A percentile compares a stretch with the other conserved stretches of the same genome.
Conservation (phyloP, 306 rosid species). For the Dalbergia oliveri region DNA sequence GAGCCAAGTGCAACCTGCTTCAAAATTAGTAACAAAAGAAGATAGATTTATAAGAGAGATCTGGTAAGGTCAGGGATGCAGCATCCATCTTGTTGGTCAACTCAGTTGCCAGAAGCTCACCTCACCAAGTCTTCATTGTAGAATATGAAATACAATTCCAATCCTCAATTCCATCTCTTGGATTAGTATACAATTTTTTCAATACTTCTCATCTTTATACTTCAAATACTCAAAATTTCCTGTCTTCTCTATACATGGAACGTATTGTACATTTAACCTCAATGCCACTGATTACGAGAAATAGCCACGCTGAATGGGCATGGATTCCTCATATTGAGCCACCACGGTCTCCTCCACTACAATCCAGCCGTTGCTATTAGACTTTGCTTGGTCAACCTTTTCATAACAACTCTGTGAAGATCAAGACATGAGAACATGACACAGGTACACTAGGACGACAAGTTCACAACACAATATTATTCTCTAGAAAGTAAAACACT, state of each 20-base stretch:
- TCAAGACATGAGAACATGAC: conserved; percentile 20
- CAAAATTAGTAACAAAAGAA: conserved; percentile 6
- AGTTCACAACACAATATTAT: background rate
- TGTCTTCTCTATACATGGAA: conserved; percentile 11
- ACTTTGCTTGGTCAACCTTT: conserved; percentile 49
- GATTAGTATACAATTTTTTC: conserved; percentile 5
- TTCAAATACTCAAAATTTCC: background rate
- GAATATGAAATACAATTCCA: conserved; percentile 29
- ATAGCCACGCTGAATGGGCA: conserved; percentile 43
- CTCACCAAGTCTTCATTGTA: conserved; percentile 4
- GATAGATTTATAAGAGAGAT: too few species aligned
- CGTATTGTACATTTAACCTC: background rate
- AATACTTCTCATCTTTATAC: background rate
- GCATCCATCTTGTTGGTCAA: conserved; percentile 17
- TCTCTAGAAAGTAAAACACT: background rate
- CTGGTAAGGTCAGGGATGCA: background rate
- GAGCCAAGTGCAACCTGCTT: background rate
- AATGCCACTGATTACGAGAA: conserved; percentile 43
- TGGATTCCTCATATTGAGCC: conserved; percentile 67
- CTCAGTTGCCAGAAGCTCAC: background rate
- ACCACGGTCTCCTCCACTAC: conserved; percentile 74
- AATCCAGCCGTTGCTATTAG: conserved; percentile 58
- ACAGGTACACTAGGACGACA: background rate
- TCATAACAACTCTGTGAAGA: conserved; percentile 66
- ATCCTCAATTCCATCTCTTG: conserved; percentile 10